Percentiles rank a stretch among this genome's conserved stretches.
These are phyloP conservation scores for Arthroderma sp. DNA, from an alignment of 2,329 filamentous ascomycete genomes.

Conservation along the genomic window DNA sequence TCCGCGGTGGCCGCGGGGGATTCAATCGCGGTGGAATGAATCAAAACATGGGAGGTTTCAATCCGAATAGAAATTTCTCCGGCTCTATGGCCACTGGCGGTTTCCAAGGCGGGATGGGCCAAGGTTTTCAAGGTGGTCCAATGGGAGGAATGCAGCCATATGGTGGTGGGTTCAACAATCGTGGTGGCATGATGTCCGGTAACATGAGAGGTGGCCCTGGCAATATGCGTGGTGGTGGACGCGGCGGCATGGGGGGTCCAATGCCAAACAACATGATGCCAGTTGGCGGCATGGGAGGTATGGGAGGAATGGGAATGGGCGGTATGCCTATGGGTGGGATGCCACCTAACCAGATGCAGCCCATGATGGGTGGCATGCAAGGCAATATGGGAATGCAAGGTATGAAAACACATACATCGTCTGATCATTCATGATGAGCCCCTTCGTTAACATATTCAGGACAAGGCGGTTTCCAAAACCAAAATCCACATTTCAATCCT, in stretches of 20 bases:
- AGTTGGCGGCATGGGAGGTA: constrained; percentile 35
- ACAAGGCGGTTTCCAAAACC: constrained; percentile 50
- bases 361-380: constrained; percentile 40
- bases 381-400: constrained; percentile 38
- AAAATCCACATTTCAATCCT: constrained; percentile 58
- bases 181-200: constrained; percentile 40
- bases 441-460: constrained; percentile 11
- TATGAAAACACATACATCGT: constrained; percentile 16
- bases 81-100: constrained; percentile 29
- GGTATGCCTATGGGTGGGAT: constrained; percentile 42
- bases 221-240: constrained; percentile 41
- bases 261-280: constrained; percentile 21
- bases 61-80: constrained; percentile 36
- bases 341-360: constrained; percentile 42
- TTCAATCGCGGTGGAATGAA: constrained; percentile 33
- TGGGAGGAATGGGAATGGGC: constrained; percentile 41
- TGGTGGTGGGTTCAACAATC: constrained; percentile 34
- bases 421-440: background rate
- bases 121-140: constrained; percentile 31
- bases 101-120: constrained; percentile 31
- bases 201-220: constrained; percentile 13
- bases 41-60: constrained; percentile 40
- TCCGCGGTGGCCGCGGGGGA: constrained; percentile 38
- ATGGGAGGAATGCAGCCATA: constrained; percentile 41
- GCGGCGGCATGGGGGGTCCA: constrained; percentile 45